Evolutionary conservation across 768 basidiomycete genomes (phyloP), one percentile per base, ranked within the genome.

Genomic region (Phylloporus sp.): DNA sequence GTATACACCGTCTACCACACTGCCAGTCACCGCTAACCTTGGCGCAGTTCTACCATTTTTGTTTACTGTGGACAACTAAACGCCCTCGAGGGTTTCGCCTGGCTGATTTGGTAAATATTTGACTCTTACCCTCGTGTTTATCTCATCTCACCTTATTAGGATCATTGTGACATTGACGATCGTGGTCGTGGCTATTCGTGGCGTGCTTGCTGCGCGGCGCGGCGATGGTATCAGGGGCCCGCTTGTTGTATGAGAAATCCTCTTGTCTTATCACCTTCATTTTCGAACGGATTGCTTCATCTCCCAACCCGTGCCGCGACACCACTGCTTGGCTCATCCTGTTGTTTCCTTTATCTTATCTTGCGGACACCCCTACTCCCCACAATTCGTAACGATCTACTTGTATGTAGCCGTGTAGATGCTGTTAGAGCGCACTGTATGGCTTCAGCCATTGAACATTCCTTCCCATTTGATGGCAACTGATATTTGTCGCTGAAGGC

Each of bases 31-130:
- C 35, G 48, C 11, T 35, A 40, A 46, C 46, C 29, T 43, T 22
- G 54, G 11, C 18, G 12, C 44, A 72, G 72, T 44, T 77, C 72
- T 15, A 67, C 66, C 12, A 56, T 64, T 12, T 79, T 81, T 55
- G 69, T 74, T 12, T 89, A 89, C 54, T 92, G 89, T 61, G 80
- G 79, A 26, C 89, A 91, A 60, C 71, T 91, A 29, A 90, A 89
- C 48, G 87, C 89, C 5, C 68, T 86, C 2, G 79, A 84, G 61
- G 88, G 72, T 18, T 90, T 91, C 59, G 80, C 86, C 8, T 91
- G 89, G 88, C 60, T 86, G 13, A 77, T 80, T 57, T 87, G 84
- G 87, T 88, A 56, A 55, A 81, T 69, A 18, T 22, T 34, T 22
- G 39, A 34, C 28, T 12, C n/a, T 15, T 23, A 3, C 15, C 36